Percentiles rank a stretch among this genome's conserved stretches.
phyloP scores from a whole-genome alignment of 2,329 filamentous ascomycete species.

The Penicillium sp. region DNA sequence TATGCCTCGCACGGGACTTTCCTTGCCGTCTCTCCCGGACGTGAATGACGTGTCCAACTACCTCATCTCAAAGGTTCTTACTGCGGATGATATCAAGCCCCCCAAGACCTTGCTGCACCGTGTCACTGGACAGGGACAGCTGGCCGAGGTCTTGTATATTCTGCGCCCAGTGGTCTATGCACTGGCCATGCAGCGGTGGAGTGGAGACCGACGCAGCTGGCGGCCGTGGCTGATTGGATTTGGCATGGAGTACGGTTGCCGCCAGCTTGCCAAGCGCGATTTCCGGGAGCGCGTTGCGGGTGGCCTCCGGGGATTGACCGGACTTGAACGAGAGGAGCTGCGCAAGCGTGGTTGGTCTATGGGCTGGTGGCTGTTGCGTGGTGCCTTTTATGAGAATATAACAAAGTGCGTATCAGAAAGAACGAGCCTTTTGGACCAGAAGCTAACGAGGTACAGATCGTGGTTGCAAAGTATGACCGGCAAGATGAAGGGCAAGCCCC shows the following conservation, averaged over 20 bases:
- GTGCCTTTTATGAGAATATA: conserved; percentile 93
- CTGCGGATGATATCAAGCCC: conserved; percentile 94
- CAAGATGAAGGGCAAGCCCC: conserved; percentile 69
- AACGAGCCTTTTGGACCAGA: background rate
- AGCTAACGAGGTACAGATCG: conserved; percentile 46
- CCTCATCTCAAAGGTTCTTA: conserved; percentile 85
- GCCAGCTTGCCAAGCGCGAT: conserved; percentile 76
- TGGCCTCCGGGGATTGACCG: conserved; percentile 74
- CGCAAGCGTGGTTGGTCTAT: conserved; percentile 84
- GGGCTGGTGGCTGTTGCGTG: conserved; percentile 94
- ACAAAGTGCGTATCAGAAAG: conserved; percentile 59
- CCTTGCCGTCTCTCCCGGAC: conserved; percentile 78
- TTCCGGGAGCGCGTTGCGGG: conserved; percentile 65
- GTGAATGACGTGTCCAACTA: conserved; percentile 82
- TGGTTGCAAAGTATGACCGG: conserved; percentile 70
- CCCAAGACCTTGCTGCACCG: conserved; percentile 83
- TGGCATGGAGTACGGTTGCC: conserved; percentile 80
- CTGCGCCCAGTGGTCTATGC: conserved; percentile 86
- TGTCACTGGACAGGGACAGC: conserved; percentile 69
- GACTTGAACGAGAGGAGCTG: conserved; percentile 87
- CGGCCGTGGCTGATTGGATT: conserved; percentile 87
- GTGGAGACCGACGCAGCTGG: conserved; percentile 77
- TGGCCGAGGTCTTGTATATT: conserved; percentile 90
- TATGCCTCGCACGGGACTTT: conserved; percentile 93
- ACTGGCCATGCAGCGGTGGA: conserved; percentile 73